phyloP scores from a whole-genome alignment of 1,284 basidiomycete genomes.

The Apiotrichum mycotoxinovorans region DNA sequence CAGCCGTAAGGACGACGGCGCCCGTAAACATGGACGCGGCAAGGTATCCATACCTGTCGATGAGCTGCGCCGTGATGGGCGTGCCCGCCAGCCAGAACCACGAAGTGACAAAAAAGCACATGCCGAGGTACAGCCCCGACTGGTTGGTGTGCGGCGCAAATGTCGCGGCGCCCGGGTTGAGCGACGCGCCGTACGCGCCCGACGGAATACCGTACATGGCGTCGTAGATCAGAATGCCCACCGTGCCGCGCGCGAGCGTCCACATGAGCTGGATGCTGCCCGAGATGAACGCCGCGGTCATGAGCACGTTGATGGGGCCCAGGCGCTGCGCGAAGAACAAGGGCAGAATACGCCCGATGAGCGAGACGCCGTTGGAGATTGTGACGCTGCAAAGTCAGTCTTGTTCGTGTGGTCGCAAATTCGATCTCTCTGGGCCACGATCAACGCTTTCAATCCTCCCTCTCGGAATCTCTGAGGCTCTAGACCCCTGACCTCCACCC shows the following conservation, averaged over 20 bases:
- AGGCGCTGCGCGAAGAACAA: constrained; percentile 31
- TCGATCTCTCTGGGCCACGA: too few relatives aligned
- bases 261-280: constrained; percentile 33
- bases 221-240: constrained; percentile 27
- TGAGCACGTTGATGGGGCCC: constrained; percentile 39
- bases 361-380: constrained; percentile 34
- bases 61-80: constrained; percentile 32
- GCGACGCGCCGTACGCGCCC: constrained; percentile 31
- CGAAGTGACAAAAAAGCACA: constrained; percentile 29
- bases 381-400: constrained; percentile 9
- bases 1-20: constrained; percentile 17
- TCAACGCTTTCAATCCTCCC: too few relatives aligned
- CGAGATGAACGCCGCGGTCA: constrained; percentile 19
- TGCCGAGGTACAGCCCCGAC: constrained; percentile 36
- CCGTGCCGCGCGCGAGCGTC: constrained; percentile 23
- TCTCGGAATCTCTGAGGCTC: not conserved
- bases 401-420: too few relatives aligned
- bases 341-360: constrained; percentile 38
- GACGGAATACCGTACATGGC: constrained; percentile 34
- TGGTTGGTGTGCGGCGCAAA: constrained; percentile 34
- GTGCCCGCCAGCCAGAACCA: constrained; percentile 38
- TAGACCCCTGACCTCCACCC: too few relatives aligned
- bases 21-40: constrained; percentile 33
- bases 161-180: constrained; percentile 32
- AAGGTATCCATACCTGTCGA: constrained; percentile 27